These are phyloP conservation scores for Sporothrix brunneoviolacea DNA, from an alignment of 2,329 filamentous ascomycete species.

Conservation along the genomic window DNA sequence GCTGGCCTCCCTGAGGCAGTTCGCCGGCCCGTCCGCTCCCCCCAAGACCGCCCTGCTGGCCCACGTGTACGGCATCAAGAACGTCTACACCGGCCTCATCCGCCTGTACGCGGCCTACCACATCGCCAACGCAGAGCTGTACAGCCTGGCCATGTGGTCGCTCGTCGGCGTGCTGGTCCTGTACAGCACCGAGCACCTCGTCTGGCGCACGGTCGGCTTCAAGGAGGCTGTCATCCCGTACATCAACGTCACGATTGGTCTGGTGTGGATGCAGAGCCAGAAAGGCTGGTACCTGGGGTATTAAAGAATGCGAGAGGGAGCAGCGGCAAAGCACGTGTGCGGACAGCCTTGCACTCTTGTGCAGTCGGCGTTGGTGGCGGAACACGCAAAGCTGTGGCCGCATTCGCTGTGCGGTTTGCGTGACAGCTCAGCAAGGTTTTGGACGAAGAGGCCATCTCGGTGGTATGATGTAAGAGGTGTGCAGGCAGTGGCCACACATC, in stretches of 20 bases:
- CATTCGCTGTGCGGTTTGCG: too few species aligned
- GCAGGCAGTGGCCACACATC: too few species aligned
- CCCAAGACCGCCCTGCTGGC: constrained; percentile 22
- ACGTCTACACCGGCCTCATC: constrained; percentile 29
- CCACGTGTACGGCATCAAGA: constrained; percentile 30
- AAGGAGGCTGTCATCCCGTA: constrained; percentile 21
- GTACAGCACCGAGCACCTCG: constrained; percentile 23
- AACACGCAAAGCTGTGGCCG: too few species aligned
- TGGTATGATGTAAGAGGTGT: too few species aligned
- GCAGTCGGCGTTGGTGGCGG: too few species aligned
- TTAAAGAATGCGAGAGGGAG: too few species aligned
- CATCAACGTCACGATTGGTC: constrained; percentile 10
- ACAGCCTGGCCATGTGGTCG: constrained; percentile 26
- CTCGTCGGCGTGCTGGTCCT: constrained; percentile 28
- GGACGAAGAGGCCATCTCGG: too few species aligned
- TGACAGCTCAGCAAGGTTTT: too few species aligned
- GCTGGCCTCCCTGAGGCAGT: not conserved
- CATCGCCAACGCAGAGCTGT: constrained; percentile 26
- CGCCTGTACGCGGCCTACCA: constrained; percentile 29
- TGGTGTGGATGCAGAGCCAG: not conserved
- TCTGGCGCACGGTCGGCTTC: constrained; percentile 22
- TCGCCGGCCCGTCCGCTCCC: not conserved
- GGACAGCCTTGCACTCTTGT: too few species aligned
- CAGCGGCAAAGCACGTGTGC: too few species aligned
- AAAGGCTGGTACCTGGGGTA: not conserved